These are phyloP conservation scores for Caloboletus firmus DNA, from an alignment of 1,284 basidiomycete genomes.

Conservation along the genomic window DNA sequence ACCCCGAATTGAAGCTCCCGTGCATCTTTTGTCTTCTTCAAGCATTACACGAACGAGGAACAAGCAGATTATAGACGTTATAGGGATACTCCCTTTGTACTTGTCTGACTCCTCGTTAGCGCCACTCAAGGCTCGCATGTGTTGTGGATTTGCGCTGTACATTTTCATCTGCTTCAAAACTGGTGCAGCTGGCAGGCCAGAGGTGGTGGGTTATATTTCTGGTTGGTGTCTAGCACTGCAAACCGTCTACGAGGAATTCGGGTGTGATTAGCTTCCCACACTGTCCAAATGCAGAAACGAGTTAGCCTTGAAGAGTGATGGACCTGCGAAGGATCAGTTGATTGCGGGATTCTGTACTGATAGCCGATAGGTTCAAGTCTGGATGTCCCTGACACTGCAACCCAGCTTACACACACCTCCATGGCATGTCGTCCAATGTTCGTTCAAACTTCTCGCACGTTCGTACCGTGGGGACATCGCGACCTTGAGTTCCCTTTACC, in stretches of 20 bases:
- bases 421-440: not conserved
- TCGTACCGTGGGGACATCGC: not conserved
- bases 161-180: not conserved
- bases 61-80: not conserved
- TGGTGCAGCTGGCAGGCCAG: too few species aligned
- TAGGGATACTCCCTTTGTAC: not conserved
- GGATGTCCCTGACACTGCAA: not conserved
- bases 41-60: not conserved
- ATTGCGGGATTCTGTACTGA: not conserved
- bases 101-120: not conserved
- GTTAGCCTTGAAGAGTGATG: not conserved
- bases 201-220: not conserved
- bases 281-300: not conserved
- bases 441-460: constrained; percentile 7
- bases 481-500: not conserved
- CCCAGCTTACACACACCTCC: constrained; percentile 5
- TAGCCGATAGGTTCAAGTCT: not conserved
- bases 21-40: not conserved
- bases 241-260: not conserved
- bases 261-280: not conserved
- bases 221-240: not conserved
- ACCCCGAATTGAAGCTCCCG: not conserved
- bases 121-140: not conserved
- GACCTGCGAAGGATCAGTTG: not conserved
- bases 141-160: not conserved